Conservation (phyloP, 2,329 filamentous ascomycete genomes). For the Pseudogymnoascus sp. region DNA sequence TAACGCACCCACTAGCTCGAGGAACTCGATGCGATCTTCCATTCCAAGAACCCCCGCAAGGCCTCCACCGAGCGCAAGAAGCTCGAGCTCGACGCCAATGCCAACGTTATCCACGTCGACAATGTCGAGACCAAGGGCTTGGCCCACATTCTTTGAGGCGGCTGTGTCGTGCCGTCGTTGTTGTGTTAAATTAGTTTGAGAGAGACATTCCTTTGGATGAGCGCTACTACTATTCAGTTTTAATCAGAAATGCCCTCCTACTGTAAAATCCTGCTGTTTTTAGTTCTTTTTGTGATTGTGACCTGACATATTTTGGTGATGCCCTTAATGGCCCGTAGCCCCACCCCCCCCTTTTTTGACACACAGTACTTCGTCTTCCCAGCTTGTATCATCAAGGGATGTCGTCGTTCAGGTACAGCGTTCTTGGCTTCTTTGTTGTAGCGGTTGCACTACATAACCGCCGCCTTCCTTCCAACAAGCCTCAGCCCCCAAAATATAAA, state of each 20-base stretch:
- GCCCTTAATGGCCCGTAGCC: too few species aligned
- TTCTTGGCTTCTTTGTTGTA: background rate
- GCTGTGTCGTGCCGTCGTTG: background rate
- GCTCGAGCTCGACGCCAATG: slow-evolving; percentile 27
- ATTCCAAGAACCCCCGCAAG: slow-evolving; percentile 36
- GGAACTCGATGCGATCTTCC: slow-evolving; percentile 44
- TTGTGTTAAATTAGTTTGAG: background rate
- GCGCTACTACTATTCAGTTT: background rate
- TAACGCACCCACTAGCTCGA: slow-evolving; percentile 31
- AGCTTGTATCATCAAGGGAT: background rate
- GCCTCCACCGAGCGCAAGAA: slow-evolving; percentile 35
- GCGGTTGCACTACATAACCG: background rate
- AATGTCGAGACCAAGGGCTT: background rate
- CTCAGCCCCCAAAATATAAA: background rate
- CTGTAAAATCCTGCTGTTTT: background rate
- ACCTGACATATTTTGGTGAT: background rate
- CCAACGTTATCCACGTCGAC: slow-evolving; percentile 17
- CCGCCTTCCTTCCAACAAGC: background rate
- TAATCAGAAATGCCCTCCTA: background rate
- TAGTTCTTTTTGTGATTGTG: background rate
- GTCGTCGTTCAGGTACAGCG: background rate
- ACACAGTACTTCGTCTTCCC: background rate
- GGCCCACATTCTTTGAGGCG: background rate
- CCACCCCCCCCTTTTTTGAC: too few species aligned
- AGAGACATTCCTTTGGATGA: background rate